A percentile compares a stretch with the other conserved stretches of the same genome.
Conservation (phyloP, 441 rosid species). For the Biscutella laevigata region DNA sequence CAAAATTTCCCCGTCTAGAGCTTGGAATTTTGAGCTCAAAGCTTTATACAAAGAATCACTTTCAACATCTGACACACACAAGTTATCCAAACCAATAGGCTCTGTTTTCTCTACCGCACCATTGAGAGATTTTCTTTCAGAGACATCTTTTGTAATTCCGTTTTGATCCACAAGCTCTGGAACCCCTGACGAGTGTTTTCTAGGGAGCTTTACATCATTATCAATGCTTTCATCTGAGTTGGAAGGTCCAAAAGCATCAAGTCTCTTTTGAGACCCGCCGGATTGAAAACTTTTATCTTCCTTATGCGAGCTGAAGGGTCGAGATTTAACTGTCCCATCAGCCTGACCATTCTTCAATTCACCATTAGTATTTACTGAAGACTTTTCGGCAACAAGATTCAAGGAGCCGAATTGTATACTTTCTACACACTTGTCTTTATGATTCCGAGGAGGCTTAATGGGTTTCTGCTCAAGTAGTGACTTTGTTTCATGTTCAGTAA, state of each 20-base stretch:
- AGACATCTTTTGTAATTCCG: constrained; percentile 31
- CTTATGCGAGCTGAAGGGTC: constrained; percentile 25
- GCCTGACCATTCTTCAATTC: constrained; percentile 26
- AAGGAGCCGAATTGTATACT: constrained; percentile 54
- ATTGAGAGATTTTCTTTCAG: constrained; percentile 25
- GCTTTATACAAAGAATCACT: constrained; percentile 27
- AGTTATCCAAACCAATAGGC: constrained; percentile 26
- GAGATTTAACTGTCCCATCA: constrained; percentile 27
- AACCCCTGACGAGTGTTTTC: constrained; percentile 17
- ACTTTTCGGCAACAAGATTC: constrained; percentile 27
- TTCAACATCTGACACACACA: constrained; percentile 33
- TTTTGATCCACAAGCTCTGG: constrained; percentile 30
- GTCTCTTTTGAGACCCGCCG: constrained; percentile 23
- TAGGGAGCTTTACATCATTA: constrained; percentile 20
- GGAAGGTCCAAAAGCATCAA: constrained; percentile 28
- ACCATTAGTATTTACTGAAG: constrained; percentile 33
- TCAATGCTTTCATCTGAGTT: constrained; percentile 24
- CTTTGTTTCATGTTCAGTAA: constrained; percentile 81
- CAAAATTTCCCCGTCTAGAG: constrained; percentile 35
- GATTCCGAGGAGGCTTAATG: constrained; percentile 25
- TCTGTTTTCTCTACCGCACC: constrained; percentile 35
- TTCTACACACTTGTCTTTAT: constrained; percentile 29
- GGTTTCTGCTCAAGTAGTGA: constrained; percentile 43
- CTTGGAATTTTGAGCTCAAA: constrained; percentile 40
- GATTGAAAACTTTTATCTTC: constrained; percentile 28